phyloP scores from a whole-genome alignment of 768 basidiomycete genomes.

The Tricholoma sp. region DNA sequence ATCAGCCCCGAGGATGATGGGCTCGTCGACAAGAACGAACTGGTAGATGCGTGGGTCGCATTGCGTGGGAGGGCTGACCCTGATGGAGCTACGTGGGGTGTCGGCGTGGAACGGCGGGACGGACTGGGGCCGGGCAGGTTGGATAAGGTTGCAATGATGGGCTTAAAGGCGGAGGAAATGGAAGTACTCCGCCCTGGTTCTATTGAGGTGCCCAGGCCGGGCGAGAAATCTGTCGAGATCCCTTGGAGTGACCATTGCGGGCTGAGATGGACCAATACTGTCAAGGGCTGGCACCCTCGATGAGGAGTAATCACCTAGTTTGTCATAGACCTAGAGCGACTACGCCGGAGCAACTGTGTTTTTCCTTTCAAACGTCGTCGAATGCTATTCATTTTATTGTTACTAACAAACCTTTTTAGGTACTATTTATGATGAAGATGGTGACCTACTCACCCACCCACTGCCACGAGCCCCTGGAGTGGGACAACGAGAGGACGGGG shows the following conservation, averaged over 20 bases:
- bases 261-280: slow-evolving; percentile 25
- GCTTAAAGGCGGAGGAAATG: slow-evolving; percentile 27
- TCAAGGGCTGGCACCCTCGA: slow-evolving; percentile 2
- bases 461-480: no score
- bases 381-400: no score
- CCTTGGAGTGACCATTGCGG: slow-evolving; percentile 32
- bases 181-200: slow-evolving; percentile 31
- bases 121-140: slow-evolving; percentile 28
- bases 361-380: no score
- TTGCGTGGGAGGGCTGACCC: slow-evolving; percentile 22
- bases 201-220: slow-evolving; percentile 25
- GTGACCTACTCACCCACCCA: no score
- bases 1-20: slow-evolving; percentile 30
- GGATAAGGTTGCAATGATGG: slow-evolving; percentile 37
- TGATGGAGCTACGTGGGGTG: slow-evolving; percentile 31
- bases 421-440: no score
- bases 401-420: no score
- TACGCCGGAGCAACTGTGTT: no score
- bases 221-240: slow-evolving; percentile 12
- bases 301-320: neutral
- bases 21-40: slow-evolving; percentile 17
- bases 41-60: slow-evolving; percentile 39
- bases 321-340: no score
- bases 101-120: slow-evolving; percentile 21
- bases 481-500: no score